phyloP scores from a whole-genome alignment of 176 grass and related monocot species.

The Urochloa ruziziensis region DNA sequence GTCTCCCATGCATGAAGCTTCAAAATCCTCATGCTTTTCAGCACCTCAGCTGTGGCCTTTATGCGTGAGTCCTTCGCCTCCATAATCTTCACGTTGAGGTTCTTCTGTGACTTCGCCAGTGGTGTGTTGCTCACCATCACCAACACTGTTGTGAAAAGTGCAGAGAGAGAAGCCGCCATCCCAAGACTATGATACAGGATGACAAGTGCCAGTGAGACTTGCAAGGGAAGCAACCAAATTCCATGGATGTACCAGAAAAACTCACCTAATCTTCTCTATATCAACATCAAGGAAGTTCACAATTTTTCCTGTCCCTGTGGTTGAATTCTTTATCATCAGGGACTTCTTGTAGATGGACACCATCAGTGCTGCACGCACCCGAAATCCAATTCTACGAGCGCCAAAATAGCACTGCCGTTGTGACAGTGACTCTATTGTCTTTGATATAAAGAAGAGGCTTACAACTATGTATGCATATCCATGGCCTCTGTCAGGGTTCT shows the following conservation, averaged over 20 bases:
- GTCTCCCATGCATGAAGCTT: conserved; percentile 91
- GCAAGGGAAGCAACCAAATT: conserved; percentile 81
- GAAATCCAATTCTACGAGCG: conserved; percentile 66
- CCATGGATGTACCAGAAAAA: conserved; percentile 92
- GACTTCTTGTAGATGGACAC: conserved; percentile 70
- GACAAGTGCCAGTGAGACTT: conserved; percentile 66
- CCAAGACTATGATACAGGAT: conserved; percentile 75
- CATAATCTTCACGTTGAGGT: conserved; percentile 73
- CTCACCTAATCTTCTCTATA: conserved; percentile 74
- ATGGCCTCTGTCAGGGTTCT: conserved; percentile 28
- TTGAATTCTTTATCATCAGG: conserved; percentile 61
- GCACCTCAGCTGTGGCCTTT: conserved; percentile 70
- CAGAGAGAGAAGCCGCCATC: conserved; percentile 59
- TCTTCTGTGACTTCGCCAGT: conserved; percentile 60
- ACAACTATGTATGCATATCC: conserved; percentile 56
- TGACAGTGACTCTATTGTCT: conserved; percentile 82
- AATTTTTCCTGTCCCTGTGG: conserved; percentile 50
- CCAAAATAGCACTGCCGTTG: conserved; percentile 93
- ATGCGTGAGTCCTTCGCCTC: conserved; percentile 83
- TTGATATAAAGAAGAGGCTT: conserved; percentile 69
- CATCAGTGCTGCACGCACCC: conserved; percentile 70
- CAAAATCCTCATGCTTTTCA: conserved; percentile 90
- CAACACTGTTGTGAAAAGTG: conserved; percentile 50
- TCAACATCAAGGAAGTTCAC: conserved; percentile 85
- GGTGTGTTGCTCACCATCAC: conserved; percentile 93